Conservation (phyloP, 345 rosid species). For the Brassica rapa region DNA sequence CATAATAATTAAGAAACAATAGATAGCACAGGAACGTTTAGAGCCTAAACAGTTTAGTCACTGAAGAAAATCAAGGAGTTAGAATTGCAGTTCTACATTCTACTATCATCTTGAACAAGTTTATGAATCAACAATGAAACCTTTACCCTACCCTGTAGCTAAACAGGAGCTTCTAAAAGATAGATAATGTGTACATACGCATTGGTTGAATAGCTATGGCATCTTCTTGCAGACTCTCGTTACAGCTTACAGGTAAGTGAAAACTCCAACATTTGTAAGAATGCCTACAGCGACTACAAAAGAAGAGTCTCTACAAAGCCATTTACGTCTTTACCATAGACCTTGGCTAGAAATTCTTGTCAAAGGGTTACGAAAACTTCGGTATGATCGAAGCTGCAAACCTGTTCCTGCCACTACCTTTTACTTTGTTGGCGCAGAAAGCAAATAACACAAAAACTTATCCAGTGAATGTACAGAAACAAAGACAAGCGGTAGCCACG, state of each 20-base stretch:
- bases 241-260: constrained; percentile 19
- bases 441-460: neutral
- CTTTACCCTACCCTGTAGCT: neutral
- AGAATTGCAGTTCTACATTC: constrained; percentile 1
- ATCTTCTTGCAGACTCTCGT: constrained; percentile 12
- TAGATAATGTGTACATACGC: neutral
- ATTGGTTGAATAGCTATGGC: neutral
- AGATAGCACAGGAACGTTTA: neutral
- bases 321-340: constrained; percentile 5
- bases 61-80: neutral
- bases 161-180: neutral
- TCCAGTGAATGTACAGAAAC: constrained; percentile 12
- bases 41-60: neutral
- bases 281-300: neutral
- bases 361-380: constrained; percentile 1
- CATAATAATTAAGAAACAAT: neutral
- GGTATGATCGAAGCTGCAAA: constrained; percentile 1
- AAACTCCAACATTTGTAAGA: neutral
- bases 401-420: neutral
- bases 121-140: constrained; percentile 4
- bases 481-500: neutral
- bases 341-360: neutral
- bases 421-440: neutral
- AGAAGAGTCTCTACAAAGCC: neutral
- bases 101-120: neutral